A percentile compares a stretch with the other conserved stretches of the same genome.
phyloP scores from a whole-genome alignment of 2,329 filamentous ascomycete species.

The Aspergillus persii region DNA sequence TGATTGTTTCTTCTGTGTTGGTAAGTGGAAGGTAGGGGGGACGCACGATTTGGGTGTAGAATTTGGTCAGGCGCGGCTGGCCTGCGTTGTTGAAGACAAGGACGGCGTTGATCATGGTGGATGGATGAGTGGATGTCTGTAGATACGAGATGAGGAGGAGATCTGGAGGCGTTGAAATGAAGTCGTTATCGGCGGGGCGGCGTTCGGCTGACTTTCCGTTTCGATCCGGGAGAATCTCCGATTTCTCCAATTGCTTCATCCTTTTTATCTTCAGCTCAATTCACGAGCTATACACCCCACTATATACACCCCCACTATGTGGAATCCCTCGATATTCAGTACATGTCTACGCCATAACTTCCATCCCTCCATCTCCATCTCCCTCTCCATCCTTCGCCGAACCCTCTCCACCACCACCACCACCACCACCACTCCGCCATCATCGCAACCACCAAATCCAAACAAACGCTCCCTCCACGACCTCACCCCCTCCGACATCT shows the following conservation, averaged over 20 bases:
- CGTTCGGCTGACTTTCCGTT: neutral
- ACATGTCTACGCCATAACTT: conserved; percentile 1
- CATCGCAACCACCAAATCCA: conserved; percentile 11
- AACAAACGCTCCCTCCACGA: conserved; percentile 30
- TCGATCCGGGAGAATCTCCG: too few relatives aligned
- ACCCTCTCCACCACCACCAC: conserved; percentile 11
- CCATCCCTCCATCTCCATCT: neutral
- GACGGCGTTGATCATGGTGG: conserved; percentile 92
- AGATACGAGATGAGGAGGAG: too few relatives aligned
- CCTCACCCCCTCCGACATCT: conserved; percentile 34
- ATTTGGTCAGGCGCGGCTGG: conserved; percentile 94
- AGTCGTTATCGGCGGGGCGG: neutral
- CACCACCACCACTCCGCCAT: neutral
- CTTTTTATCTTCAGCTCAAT: neutral
- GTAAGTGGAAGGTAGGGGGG: neutral
- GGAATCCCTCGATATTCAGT: neutral
- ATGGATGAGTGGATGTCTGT: neutral
- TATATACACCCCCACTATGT: neutral
- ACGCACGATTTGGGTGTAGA: conserved; percentile 90
- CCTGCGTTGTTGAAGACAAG: conserved; percentile 98
- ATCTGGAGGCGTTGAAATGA: neutral
- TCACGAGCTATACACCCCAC: neutral
- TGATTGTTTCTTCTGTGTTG: neutral
- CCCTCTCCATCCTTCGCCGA: neutral
- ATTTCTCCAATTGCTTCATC: neutral